phyloP scores from a whole-genome alignment of 2,329 filamentous ascomycete genomes.

The Cladobotryum protrusum region DNA sequence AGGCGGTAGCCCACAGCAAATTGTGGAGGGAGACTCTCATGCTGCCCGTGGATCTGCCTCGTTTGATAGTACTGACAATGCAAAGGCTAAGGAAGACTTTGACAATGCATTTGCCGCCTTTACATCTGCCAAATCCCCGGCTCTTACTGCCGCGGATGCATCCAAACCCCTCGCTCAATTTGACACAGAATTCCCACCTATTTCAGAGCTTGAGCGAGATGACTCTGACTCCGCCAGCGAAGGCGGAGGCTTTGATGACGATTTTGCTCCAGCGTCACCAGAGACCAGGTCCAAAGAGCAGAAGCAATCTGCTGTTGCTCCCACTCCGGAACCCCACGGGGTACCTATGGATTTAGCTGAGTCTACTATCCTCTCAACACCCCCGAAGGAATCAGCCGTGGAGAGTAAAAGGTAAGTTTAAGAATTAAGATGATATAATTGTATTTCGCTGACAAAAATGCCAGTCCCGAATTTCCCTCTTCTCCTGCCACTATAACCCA shows the following conservation, averaged over 20 bases:
- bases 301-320: constrained; percentile 3
- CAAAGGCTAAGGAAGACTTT: constrained; percentile 71
- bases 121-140: constrained; percentile 44
- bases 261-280: constrained; percentile 67
- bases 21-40: constrained; percentile 14
- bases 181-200: constrained; percentile 83
- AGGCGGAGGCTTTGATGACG: constrained; percentile 83
- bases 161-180: constrained; percentile 47
- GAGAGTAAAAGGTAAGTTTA: constrained; percentile 21
- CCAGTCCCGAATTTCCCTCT: constrained; percentile 24
- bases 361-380: constrained; percentile 14
- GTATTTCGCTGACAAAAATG: constrained; percentile 9
- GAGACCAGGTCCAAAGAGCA: constrained; percentile 24
- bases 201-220: constrained; percentile 75
- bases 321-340: constrained; percentile 1
- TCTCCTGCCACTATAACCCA: constrained; percentile 27
- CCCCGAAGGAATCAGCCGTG: constrained; percentile 19
- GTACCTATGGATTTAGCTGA: constrained; percentile 2
- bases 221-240: constrained; percentile 79
- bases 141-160: constrained; percentile 30
- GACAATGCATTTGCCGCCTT: constrained; percentile 81
- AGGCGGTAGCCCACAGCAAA: constrained; percentile 17
- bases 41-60: constrained; percentile 34
- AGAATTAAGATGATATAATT: not conserved
- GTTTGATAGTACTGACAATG: constrained; percentile 47